A percentile compares a stretch with the other conserved stretches of the same genome.
These are phyloP conservation scores for Colletotrichum ledebouriae DNA, from an alignment of 2,329 filamentous ascomycete species.

Conservation along the genomic window DNA sequence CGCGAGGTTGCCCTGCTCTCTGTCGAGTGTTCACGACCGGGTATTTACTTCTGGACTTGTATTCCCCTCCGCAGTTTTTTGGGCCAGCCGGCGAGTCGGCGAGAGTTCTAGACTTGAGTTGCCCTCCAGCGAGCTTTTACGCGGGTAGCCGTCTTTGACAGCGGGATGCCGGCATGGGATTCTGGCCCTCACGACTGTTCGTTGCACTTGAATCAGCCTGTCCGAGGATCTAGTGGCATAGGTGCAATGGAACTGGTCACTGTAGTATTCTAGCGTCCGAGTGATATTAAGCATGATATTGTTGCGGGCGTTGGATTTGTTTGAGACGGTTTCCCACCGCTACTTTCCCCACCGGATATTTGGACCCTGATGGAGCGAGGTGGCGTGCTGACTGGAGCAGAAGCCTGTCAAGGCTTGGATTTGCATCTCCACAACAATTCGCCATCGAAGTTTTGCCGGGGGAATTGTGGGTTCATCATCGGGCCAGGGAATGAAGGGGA, in stretches of 20 bases:
- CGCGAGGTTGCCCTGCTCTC: too few relatives aligned
- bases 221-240: neutral
- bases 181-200: neutral
- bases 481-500: constrained; percentile 1
- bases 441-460: constrained; percentile 2
- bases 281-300: constrained; percentile 24
- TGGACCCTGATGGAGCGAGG: constrained; percentile 19
- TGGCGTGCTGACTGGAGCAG: neutral
- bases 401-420: constrained; percentile 15
- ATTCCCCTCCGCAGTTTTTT: neutral
- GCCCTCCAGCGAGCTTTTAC: too few relatives aligned
- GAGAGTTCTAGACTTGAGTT: neutral
- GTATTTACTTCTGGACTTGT: too few relatives aligned
- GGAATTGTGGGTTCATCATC: constrained; percentile 12
- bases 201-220: neutral
- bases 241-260: constrained; percentile 4
- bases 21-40: too few relatives aligned
- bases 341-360: neutral
- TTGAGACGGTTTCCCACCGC: constrained; percentile 4
- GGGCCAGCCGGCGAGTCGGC: constrained; percentile 2
- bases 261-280: constrained; percentile 2
- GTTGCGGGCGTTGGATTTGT: constrained; percentile 13
- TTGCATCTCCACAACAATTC: constrained; percentile 17
- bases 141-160: constrained; percentile 19
- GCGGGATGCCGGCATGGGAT: constrained; percentile 17